phyloP scores from a whole-genome alignment of 257 asterid species.

The Haberlea rhodopensis region DNA sequence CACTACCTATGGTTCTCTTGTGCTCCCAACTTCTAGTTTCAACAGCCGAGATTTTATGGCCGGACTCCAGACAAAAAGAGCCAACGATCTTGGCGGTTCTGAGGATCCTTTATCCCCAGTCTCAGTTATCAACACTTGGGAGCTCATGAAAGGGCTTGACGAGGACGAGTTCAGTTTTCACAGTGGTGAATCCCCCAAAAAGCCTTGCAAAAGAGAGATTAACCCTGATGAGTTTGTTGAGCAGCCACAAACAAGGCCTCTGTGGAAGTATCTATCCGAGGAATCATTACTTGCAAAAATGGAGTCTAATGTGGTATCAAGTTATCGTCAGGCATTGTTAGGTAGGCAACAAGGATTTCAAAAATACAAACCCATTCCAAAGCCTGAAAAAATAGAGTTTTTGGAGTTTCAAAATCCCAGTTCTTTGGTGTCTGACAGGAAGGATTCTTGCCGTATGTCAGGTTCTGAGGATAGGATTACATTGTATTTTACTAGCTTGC shows the following conservation, averaged over 20 bases:
- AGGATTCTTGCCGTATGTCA: background rate
- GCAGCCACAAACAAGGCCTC: slow-evolving; percentile 40
- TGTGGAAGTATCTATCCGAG: slow-evolving; percentile 55
- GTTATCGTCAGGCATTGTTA: slow-evolving; percentile 34
- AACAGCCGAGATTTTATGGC: slow-evolving; percentile 13
- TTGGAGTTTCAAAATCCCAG: background rate
- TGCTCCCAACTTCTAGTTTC: slow-evolving; percentile 26
- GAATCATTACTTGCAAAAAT: slow-evolving; percentile 40
- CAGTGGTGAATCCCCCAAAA: slow-evolving; percentile 28
- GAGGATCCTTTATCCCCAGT: slow-evolving; percentile 41
- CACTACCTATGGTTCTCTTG: slow-evolving; percentile 48
- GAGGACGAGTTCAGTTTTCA: slow-evolving; percentile 31
- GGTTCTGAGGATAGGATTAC: slow-evolving; percentile 22
- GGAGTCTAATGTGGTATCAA: slow-evolving; percentile 38
- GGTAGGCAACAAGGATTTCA: slow-evolving; percentile 28
- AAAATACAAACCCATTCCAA: slow-evolving; percentile 10
- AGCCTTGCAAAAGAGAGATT: slow-evolving; percentile 20
- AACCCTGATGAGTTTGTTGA: slow-evolving; percentile 38
- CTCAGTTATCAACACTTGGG: slow-evolving; percentile 50
- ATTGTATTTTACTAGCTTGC: slow-evolving; percentile 43
- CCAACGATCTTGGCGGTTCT: slow-evolving; percentile 20
- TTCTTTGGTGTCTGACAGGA: slow-evolving; percentile 6
- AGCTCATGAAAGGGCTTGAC: slow-evolving; percentile 55
- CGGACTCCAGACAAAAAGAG: background rate
- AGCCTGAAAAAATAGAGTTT: background rate